Evolutionary conservation across 768 basidiomycete species (phyloP).

Genomic region (Termitomyces sp.): DNA sequence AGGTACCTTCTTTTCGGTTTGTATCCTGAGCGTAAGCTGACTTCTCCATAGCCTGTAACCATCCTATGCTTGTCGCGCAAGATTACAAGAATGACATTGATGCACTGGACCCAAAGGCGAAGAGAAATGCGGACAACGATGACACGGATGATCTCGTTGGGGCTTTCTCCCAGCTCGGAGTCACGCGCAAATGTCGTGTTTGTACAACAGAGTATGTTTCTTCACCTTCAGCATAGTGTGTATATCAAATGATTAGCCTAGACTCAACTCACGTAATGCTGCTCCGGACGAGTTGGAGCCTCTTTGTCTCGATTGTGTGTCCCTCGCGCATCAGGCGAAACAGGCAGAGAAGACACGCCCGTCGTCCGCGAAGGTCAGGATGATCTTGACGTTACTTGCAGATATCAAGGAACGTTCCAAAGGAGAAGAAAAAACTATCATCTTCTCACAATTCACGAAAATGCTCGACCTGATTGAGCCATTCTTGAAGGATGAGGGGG

Average conservation of each 20-base stretch:
- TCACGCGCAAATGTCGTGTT: constrained; percentile 73
- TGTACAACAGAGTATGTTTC: constrained; percentile 59
- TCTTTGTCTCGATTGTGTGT: constrained; percentile 59
- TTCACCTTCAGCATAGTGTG: neutral
- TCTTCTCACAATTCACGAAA: constrained; percentile 91
- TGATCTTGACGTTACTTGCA: constrained; percentile 68
- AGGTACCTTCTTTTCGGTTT: constrained; percentile 44
- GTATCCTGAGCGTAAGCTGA: neutral
- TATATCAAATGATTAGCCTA: constrained; percentile 17
- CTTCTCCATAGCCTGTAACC: constrained; percentile 71
- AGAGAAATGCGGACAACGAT: constrained; percentile 50
- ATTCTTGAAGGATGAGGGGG: constrained; percentile 65
- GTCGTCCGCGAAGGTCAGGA: constrained; percentile 83
- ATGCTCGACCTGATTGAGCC: constrained; percentile 86
- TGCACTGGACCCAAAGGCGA: constrained; percentile 65
- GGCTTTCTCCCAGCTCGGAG: constrained; percentile 67
- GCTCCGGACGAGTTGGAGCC: constrained; percentile 36
- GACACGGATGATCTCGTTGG: constrained; percentile 74
- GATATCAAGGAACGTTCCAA: constrained; percentile 58
- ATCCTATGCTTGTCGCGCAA: constrained; percentile 77
- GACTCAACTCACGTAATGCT: constrained; percentile 34
- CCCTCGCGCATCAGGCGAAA: constrained; percentile 46
- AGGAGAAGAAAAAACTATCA: constrained; percentile 84
- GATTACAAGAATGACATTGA: constrained; percentile 73
- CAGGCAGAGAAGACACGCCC: constrained; percentile 54